Base-by-base conservation (phyloP, 192 early-diverging fungal genomes). In the Phycomyces nitens region DNA sequence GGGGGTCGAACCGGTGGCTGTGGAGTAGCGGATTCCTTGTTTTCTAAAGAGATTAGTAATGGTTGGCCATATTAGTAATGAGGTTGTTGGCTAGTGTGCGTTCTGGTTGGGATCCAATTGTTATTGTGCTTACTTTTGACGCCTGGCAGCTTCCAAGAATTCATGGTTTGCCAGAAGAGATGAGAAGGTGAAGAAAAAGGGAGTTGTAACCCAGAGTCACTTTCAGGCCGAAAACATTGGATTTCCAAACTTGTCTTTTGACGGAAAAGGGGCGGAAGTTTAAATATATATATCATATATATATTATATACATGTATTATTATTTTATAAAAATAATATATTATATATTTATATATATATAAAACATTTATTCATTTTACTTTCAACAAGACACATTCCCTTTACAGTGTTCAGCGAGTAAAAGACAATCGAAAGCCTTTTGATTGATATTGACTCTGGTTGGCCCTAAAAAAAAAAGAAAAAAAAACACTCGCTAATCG, bases 91-190 rank as follows among this genome's bases (percentile, higher is more conserved):
- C 29, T 34, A 5, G 2, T 34, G 2, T 38, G 42, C 2, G 12
- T 23, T 54, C 2, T 20, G 12, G 20, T 14, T 21, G 20, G 27
- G 8, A 18, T 53, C 20, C 16, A 10, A 7, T 24, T 18, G 21
- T 53, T 29, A 8, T 27, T 3, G 56, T 15, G 40, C 64, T 58
- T 64, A 73, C 71, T 73, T 63, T 62, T 73, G 34, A 41, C 60
- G n/a, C 70, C 61, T 24, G 71, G 60, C 67, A 73, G 64, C 55
- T 73, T 73, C 71, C 71, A 73, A 29, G 71, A 68, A 53, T 73
- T 73, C 71, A 73, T 73, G 39, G 21, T 56, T 29, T 39, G 5
- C 22, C 15, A 56, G 22, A 6, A 49, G 15, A 22, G 15, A 51
- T 26, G 14, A 29, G 38, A 64, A 56, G 42, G 22, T 41, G 8